These are phyloP conservation scores for Ophiostoma piceae DNA, from an alignment of 2,329 filamentous ascomycete species.

Conservation along the genomic window DNA sequence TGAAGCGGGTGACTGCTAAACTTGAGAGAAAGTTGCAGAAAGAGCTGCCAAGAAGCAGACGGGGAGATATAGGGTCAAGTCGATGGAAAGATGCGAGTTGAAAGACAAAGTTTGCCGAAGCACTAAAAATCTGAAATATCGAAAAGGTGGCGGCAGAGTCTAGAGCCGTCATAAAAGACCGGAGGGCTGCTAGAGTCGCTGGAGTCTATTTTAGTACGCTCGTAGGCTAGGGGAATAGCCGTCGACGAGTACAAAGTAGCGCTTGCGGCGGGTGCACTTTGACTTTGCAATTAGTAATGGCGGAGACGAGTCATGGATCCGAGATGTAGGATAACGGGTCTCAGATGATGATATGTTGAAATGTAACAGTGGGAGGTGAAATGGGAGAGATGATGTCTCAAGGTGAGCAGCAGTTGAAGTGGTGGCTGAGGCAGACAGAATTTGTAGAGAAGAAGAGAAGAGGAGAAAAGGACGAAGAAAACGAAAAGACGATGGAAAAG, in stretches of 20 bases:
- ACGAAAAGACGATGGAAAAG: not conserved
- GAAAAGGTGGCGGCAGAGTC: not conserved
- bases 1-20: not conserved
- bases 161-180: slow-evolving; percentile 1
- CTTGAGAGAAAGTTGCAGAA: not conserved
- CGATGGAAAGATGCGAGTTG: not conserved
- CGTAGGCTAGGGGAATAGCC: slow-evolving; percentile 9
- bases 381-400: not conserved
- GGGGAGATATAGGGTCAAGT: not conserved
- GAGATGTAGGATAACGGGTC: slow-evolving; percentile 8
- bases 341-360: not conserved
- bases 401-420: not conserved
- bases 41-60: not conserved
- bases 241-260: slow-evolving; percentile 7
- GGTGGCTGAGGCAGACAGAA: not conserved
- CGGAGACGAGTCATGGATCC: slow-evolving; percentile 18
- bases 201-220: not conserved
- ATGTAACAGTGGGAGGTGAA: not conserved
- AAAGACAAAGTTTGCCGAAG: not conserved
- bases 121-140: slow-evolving; percentile 3
- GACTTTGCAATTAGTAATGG: slow-evolving; percentile 20
- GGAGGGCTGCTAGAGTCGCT: not conserved
- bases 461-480: too few species aligned
- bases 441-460: not conserved
- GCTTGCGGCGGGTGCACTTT: slow-evolving; percentile 17